phyloP scores from a whole-genome alignment of 2,329 filamentous ascomycete genomes.

The Aspergillus arachidicola region DNA sequence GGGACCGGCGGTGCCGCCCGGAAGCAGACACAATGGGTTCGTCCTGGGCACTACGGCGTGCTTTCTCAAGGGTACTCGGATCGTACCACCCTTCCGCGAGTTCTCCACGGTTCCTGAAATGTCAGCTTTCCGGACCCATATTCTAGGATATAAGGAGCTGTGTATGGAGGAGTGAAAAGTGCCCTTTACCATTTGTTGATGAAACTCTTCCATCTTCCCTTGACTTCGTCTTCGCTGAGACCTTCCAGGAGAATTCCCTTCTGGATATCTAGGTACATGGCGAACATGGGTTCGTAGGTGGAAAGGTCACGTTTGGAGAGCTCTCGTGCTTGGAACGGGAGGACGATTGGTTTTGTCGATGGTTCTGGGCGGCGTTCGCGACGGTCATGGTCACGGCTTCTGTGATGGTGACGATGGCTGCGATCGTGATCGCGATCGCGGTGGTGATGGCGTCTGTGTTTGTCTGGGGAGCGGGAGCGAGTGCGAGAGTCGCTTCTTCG shows the following conservation, averaged over 20 bases:
- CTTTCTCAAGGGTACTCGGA: conserved; percentile 66
- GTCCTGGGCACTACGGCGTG: conserved; percentile 37
- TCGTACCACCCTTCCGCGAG: conserved; percentile 94
- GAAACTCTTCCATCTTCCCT: conserved; percentile 92
- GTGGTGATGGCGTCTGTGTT: conserved; percentile 28
- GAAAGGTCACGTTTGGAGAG: conserved; percentile 71
- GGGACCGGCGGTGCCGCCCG: conserved; percentile 20
- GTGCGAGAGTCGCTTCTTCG: conserved; percentile 27
- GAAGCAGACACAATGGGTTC: background rate
- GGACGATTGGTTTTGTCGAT: conserved; percentile 31
- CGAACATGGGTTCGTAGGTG: conserved; percentile 71
- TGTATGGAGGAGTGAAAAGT: background rate
- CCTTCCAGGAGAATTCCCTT: conserved; percentile 72
- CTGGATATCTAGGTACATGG: conserved; percentile 84
- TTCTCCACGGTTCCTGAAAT: conserved; percentile 75
- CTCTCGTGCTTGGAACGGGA: conserved; percentile 68
- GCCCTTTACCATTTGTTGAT: conserved; percentile 73
- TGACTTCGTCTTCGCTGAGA: conserved; percentile 73
- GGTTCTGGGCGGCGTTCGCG: conserved; percentile 8
- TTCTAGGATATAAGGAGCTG: conserved; percentile 6
- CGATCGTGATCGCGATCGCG: conserved; percentile 20
- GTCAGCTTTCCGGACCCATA: conserved; percentile 43
- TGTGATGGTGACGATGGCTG: conserved; percentile 7
- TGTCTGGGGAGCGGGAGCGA: conserved; percentile 42
- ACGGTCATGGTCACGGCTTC: conserved; percentile 15